Evolutionary conservation across 1,139 yeast species (phyloP).

Genomic region (Blastobotrys petasosporus): DNA sequence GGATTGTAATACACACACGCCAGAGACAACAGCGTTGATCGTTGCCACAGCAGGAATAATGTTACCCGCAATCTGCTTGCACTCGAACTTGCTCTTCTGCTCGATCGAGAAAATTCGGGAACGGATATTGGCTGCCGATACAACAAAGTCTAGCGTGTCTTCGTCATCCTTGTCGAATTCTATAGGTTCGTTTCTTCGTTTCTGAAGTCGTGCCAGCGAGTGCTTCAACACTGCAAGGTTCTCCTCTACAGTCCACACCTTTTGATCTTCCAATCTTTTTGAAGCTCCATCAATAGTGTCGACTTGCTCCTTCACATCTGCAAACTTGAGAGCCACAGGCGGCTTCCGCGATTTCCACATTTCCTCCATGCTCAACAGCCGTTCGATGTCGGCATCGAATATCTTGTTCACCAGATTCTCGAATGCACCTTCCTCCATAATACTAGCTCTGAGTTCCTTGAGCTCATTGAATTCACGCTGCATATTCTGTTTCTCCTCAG

Average conservation of each 20-base stretch:
- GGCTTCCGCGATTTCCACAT: slow-evolving; percentile 68
- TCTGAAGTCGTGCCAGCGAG: slow-evolving; percentile 47
- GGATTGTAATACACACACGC: slow-evolving; percentile 72
- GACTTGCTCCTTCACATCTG: slow-evolving; percentile 21
- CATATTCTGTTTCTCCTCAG: slow-evolving; percentile 58
- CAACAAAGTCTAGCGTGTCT: slow-evolving; percentile 83
- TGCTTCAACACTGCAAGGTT: slow-evolving; percentile 55
- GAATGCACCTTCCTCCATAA: slow-evolving; percentile 37
- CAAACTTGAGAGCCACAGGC: slow-evolving; percentile 56
- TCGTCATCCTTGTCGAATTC: slow-evolving; percentile 91
- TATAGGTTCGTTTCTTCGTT: slow-evolving; percentile 36
- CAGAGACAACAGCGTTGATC: slow-evolving; percentile 92
- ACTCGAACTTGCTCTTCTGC: slow-evolving; percentile 71
- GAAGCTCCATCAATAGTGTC: slow-evolving; percentile 19
- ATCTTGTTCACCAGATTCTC: slow-evolving; percentile 40
- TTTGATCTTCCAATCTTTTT: slow-evolving; percentile 49
- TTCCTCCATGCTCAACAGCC: slow-evolving; percentile 63
- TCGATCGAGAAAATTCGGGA: slow-evolving; percentile 69
- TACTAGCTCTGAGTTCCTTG: slow-evolving; percentile 49
- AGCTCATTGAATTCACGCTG: slow-evolving; percentile 73
- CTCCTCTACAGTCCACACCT: slow-evolving; percentile 56
- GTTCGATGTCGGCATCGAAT: slow-evolving; percentile 65
- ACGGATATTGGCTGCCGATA: slow-evolving; percentile 80
- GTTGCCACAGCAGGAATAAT: slow-evolving; percentile 98
- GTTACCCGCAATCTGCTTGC: slow-evolving; percentile 93